A percentile compares a stretch with the other conserved stretches of the same genome.
Evolutionary conservation across 2,329 filamentous ascomycete genomes (phyloP).

Genomic region (Didymella keratinophila): DNA sequence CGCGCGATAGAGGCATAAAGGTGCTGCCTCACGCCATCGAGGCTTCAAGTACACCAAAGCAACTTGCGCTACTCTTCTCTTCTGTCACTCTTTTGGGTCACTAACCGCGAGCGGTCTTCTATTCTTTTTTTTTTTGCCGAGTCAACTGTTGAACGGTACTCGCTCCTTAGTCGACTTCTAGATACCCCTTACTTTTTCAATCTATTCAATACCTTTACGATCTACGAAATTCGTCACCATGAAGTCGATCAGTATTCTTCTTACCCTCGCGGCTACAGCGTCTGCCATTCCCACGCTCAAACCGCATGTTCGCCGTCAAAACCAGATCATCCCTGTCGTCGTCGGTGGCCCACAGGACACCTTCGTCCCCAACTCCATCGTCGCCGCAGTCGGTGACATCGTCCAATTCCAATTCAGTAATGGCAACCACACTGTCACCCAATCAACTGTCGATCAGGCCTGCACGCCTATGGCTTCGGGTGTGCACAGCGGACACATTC

Average conservation of each 20-base stretch:
- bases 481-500: slow-evolving; percentile 42
- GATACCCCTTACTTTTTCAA: slow-evolving; percentile 4
- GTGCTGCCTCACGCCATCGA: slow-evolving; percentile 10
- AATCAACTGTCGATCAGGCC: slow-evolving; percentile 34
- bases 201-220: slow-evolving; percentile 5
- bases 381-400: slow-evolving; percentile 40
- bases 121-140: slow-evolving; percentile 20
- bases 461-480: slow-evolving; percentile 41
- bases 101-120: slow-evolving; percentile 37
- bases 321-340: slow-evolving; percentile 40
- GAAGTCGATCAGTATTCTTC: slow-evolving; percentile 26
- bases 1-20: slow-evolving; percentile 11
- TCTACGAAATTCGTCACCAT: slow-evolving; percentile 16
- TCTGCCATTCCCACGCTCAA: slow-evolving; percentile 30
- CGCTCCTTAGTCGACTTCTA: slow-evolving; percentile 8
- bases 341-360: slow-evolving; percentile 43
- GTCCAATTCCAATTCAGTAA: slow-evolving; percentile 45
- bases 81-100: slow-evolving; percentile 32
- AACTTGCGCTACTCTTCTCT: slow-evolving; percentile 14
- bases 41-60: slow-evolving; percentile 9
- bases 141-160: slow-evolving; percentile 39
- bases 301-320: slow-evolving; percentile 31
- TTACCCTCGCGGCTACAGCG: slow-evolving; percentile 22
- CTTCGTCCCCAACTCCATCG: slow-evolving; percentile 40
- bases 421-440: slow-evolving; percentile 45